Evolutionary conservation across 495 filamentous ascomycete genomes (phyloP).

Genomic region (Hypoxylon cercidicola): DNA sequence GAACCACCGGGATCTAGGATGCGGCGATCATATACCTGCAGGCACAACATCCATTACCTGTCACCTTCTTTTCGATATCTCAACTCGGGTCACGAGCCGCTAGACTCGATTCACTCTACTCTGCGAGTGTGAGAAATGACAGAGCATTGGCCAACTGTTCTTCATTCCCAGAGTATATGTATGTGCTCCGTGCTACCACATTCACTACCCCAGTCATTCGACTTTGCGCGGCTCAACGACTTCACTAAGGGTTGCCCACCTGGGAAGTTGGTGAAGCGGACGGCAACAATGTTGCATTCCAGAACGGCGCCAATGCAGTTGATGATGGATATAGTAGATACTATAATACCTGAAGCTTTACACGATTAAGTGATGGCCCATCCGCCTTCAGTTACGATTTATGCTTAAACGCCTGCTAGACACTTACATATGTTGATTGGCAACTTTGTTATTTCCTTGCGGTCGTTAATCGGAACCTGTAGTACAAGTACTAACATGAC

Average conservation of each 20-base stretch:
- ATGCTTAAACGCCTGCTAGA: too few species aligned
- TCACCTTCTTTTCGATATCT: conserved; percentile 12
- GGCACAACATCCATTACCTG: background rate
- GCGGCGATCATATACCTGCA: background rate
- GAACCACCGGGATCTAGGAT: conserved; percentile 12
- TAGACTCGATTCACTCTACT: background rate
- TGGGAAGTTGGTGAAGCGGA: background rate
- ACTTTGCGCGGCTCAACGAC: too few species aligned
- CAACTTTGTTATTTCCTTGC: too few species aligned
- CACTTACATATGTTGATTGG: too few species aligned
- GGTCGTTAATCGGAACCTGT: too few species aligned
- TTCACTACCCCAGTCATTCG: too few species aligned
- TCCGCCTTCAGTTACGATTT: too few species aligned
- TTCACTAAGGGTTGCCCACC: conserved; percentile 1
- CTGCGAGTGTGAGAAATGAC: background rate
- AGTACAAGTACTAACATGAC: too few species aligned
- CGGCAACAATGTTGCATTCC: background rate
- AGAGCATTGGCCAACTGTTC: background rate
- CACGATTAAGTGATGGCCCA: too few species aligned
- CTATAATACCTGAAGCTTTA: too few species aligned
- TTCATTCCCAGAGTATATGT: too few species aligned
- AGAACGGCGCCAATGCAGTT: background rate
- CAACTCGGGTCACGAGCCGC: conserved; percentile 8
- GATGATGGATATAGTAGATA: background rate
- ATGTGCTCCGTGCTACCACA: too few species aligned